These are phyloP conservation scores for Choiromyces venosus DNA, from an alignment of 495 filamentous ascomycete genomes.

Conservation along the genomic window DNA sequence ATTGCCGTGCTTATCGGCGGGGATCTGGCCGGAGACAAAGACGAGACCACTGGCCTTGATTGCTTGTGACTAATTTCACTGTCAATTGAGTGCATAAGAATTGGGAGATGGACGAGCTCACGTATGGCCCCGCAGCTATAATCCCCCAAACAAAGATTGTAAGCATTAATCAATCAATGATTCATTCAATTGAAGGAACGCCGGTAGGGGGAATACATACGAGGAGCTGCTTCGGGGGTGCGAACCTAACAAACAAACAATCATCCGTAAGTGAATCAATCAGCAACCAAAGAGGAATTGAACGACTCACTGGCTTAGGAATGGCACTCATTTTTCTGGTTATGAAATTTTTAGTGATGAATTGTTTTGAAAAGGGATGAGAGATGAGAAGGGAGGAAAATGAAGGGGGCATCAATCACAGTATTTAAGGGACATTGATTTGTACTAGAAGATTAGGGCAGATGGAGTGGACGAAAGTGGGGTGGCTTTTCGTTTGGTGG, in stretches of 20 bases:
- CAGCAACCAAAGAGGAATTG: neutral
- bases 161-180: constrained; percentile 6
- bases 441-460: neutral
- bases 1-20: constrained; percentile 67
- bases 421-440: neutral
- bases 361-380: neutral
- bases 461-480: neutral
- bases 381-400: constrained; percentile 16
- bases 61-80: constrained; percentile 69
- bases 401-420: constrained; percentile 18
- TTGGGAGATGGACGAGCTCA: constrained; percentile 5
- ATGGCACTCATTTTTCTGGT: constrained; percentile 33
- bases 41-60: constrained; percentile 74
- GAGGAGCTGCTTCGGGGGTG: constrained; percentile 37
- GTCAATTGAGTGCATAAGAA: too few relatives aligned
- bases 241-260: constrained; percentile 28
- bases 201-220: constrained; percentile 20
- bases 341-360: neutral
- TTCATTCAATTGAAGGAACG: neutral
- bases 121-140: constrained; percentile 42
- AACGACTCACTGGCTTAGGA: constrained; percentile 28
- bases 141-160: constrained; percentile 2
- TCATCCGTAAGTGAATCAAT: neutral
- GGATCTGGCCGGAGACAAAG: constrained; percentile 92
- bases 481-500: neutral